These are phyloP conservation scores for Aspergillus latus DNA, from an alignment of 2,329 filamentous ascomycete genomes.

Conservation along the genomic window DNA sequence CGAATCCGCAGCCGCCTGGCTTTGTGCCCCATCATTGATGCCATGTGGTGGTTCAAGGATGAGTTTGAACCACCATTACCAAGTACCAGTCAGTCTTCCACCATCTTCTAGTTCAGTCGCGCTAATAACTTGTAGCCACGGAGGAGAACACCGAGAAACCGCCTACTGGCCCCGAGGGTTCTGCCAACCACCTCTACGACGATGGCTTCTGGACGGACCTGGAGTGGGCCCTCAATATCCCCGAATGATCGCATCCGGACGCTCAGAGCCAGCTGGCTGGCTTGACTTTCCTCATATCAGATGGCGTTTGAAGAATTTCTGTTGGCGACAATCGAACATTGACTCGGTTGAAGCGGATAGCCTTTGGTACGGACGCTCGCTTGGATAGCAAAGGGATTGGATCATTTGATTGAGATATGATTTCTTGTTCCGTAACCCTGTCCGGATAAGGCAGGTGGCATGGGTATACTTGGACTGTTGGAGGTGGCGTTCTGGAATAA, in stretches of 20 bases:
- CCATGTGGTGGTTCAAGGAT: slow-evolving; percentile 47
- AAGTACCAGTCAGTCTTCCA: not conserved
- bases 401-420: not conserved
- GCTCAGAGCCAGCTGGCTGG: not conserved
- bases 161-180: slow-evolving; percentile 21
- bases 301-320: not conserved
- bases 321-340: not conserved
- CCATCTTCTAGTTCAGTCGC: no score
- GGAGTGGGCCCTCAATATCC: slow-evolving; percentile 34
- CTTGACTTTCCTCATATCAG: not conserved
- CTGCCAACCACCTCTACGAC: slow-evolving; percentile 27
- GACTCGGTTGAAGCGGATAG: no score
- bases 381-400: not conserved
- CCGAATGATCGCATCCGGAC: not conserved
- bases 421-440: not conserved
- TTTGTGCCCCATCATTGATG: slow-evolving; percentile 40
- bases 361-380: no score
- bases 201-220: slow-evolving; percentile 42
- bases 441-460: not conserved
- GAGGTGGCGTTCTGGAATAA: not conserved
- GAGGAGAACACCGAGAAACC: slow-evolving; percentile 13
- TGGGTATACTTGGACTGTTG: not conserved
- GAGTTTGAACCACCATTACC: slow-evolving; percentile 32
- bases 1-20: slow-evolving; percentile 42
- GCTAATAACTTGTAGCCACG: slow-evolving; percentile 7